Conservation (phyloP, 306 rosid species). For the Corylus avellana region DNA sequence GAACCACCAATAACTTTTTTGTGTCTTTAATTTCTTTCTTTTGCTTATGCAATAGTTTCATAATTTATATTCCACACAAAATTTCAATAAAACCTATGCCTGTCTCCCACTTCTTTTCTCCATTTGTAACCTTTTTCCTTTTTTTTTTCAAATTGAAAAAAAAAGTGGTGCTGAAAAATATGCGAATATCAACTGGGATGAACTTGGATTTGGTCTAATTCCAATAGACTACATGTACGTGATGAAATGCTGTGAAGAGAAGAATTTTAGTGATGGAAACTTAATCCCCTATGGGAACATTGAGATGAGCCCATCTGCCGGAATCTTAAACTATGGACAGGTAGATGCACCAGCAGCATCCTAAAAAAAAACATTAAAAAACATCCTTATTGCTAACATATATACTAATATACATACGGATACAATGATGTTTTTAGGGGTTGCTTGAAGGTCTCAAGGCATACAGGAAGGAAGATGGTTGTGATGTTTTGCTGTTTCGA, state of each 20-base stretch:
- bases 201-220: constrained; percentile 39
- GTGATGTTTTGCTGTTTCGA: constrained; percentile 43
- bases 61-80: too few relatives aligned
- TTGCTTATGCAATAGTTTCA: neutral
- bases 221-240: constrained; percentile 58
- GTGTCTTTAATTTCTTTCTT: neutral
- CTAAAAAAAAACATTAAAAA: neutral
- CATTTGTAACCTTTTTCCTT: neutral
- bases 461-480: constrained; percentile 51
- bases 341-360: constrained; percentile 15
- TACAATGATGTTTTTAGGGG: constrained; percentile 42
- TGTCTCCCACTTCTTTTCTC: neutral
- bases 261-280: constrained; percentile 41
- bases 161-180: constrained; percentile 12
- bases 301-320: constrained; percentile 56
- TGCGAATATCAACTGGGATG: constrained; percentile 55
- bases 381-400: neutral
- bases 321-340: constrained; percentile 69
- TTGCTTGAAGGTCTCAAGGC: constrained; percentile 73
- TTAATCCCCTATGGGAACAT: constrained; percentile 44
- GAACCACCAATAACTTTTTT: too few relatives aligned
- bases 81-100: too few relatives aligned
- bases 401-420: neutral
- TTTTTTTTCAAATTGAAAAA: neutral
- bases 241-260: constrained; percentile 47